phyloP scores from a whole-genome alignment of 1,139 yeast genomes.

The Saccharomycopsis hybrid region DNA sequence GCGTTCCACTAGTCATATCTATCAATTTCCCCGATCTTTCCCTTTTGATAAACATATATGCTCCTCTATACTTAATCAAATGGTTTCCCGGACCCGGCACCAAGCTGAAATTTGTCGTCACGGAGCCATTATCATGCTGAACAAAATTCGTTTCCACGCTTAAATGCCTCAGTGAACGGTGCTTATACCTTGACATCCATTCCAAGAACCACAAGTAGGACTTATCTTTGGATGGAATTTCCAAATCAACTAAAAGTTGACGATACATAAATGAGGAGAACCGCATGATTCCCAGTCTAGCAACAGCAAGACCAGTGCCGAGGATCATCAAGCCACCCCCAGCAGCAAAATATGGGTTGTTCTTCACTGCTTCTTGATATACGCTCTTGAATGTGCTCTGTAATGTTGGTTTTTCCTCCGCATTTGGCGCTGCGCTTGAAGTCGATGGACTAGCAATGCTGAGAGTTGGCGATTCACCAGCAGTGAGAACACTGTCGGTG shows the following conservation, averaged over 20 bases:
- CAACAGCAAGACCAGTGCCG: slow-evolving; percentile 80
- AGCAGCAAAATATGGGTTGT: slow-evolving; percentile 93
- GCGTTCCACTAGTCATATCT: slow-evolving; percentile 87
- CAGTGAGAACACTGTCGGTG: too few relatives aligned
- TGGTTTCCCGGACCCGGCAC: slow-evolving; percentile 99
- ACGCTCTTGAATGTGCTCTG: neutral
- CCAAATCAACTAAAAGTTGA: slow-evolving; percentile 83
- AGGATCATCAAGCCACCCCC: slow-evolving; percentile 95
- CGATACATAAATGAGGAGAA: slow-evolving; percentile 67
- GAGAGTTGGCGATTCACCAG: too few relatives aligned
- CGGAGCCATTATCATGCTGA: slow-evolving; percentile 92
- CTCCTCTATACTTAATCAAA: slow-evolving; percentile 76
- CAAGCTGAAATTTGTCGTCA: slow-evolving; percentile 76
- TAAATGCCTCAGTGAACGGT: slow-evolving; percentile 72
- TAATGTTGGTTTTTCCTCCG: neutral
- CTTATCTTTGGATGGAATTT: slow-evolving; percentile 89
- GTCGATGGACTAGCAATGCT: too few relatives aligned
- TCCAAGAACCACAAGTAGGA: slow-evolving; percentile 92
- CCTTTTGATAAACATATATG: slow-evolving; percentile 81
- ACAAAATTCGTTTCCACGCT: slow-evolving; percentile 83
- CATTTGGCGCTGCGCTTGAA: too few relatives aligned
- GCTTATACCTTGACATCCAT: slow-evolving; percentile 87
- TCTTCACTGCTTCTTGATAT: slow-evolving; percentile 43
- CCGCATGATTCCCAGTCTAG: slow-evolving; percentile 62
- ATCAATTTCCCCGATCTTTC: slow-evolving; percentile 86